These are phyloP conservation scores for Tulasnella sp. DNA, from an alignment of 768 basidiomycete species.

Conservation along the genomic window DNA sequence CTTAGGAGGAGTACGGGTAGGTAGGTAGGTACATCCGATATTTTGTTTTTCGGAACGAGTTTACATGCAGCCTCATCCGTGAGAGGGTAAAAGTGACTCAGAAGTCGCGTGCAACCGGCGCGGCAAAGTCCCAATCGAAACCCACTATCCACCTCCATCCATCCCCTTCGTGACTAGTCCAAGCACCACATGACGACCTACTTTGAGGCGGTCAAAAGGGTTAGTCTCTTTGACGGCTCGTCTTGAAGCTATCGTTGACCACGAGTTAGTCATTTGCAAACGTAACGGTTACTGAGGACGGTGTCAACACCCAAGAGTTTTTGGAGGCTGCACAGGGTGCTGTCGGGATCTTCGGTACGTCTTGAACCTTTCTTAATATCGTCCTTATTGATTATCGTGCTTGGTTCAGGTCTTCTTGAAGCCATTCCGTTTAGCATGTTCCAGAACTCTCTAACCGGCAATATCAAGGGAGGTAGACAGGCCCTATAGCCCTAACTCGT, in stretches of 20 bases:
- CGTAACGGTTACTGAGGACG: conserved; percentile 78
- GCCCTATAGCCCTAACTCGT: background rate
- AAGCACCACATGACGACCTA: conserved; percentile 32
- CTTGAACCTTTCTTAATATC: background rate
- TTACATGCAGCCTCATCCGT: background rate
- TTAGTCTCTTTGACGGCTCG: background rate
- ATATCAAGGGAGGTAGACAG: conserved; percentile 65
- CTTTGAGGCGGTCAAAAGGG: conserved; percentile 33
- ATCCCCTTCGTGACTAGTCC: background rate
- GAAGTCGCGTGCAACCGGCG: background rate
- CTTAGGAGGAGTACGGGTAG: background rate
- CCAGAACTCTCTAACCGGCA: conserved; percentile 81
- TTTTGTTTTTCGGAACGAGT: no score
- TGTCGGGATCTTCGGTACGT: conserved; percentile 82
- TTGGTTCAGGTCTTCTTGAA: conserved; percentile 68
- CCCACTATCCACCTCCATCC: background rate
- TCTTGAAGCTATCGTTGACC: background rate
- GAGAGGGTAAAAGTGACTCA: no score
- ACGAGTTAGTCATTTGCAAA: conserved; percentile 81
- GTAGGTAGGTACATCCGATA: no score
- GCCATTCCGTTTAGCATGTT: conserved; percentile 79
- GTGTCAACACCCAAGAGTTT: conserved; percentile 84
- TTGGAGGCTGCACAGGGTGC: conserved; percentile 85
- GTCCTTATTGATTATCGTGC: background rate
- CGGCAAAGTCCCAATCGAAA: background rate